phyloP scores from a whole-genome alignment of 1,284 basidiomycete species.

The Schizophyllum amplum region DNA sequence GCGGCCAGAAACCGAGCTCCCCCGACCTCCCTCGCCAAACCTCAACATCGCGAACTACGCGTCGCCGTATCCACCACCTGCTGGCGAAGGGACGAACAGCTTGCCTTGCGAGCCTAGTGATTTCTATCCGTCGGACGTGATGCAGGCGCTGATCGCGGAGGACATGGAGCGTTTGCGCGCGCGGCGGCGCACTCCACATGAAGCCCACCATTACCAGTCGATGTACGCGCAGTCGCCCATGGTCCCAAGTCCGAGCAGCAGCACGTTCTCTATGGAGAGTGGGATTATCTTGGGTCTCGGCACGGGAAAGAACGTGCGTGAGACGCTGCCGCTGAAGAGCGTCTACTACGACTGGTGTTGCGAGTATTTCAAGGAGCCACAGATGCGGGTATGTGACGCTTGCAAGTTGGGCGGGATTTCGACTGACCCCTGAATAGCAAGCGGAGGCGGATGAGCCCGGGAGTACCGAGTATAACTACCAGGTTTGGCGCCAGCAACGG shows the following conservation, averaged over 20 bases:
- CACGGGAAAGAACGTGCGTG: constrained; percentile 62
- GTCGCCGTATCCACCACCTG: constrained; percentile 59
- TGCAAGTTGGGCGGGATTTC: constrained; percentile 7
- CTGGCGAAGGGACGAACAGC: constrained; percentile 27
- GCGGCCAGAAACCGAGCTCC: constrained; percentile 34
- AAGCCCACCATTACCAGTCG: constrained; percentile 27
- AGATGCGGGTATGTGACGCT: constrained; percentile 75
- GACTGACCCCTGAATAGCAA: constrained; percentile 45
- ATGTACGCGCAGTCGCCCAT: neutral
- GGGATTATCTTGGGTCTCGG: constrained; percentile 67
- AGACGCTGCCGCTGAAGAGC: constrained; percentile 83
- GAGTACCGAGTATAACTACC: constrained; percentile 89
- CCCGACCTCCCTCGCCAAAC: constrained; percentile 68
- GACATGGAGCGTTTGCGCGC: constrained; percentile 82
- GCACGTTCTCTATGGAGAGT: constrained; percentile 65
- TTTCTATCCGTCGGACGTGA: constrained; percentile 66
- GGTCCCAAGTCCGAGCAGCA: constrained; percentile 60
- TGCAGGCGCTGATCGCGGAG: constrained; percentile 84
- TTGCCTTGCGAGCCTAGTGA: constrained; percentile 27
- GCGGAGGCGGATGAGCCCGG: constrained; percentile 95
- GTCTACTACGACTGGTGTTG: constrained; percentile 94
- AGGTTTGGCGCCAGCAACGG: constrained; percentile 89
- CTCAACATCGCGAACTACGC: constrained; percentile 68
- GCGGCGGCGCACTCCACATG: constrained; percentile 41
- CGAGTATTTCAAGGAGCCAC: constrained; percentile 97